Percentiles rank a stretch among this genome's conserved stretches.
phyloP scores from a whole-genome alignment of 352 stramenopile species.

The Globisporangium viniferum region DNA sequence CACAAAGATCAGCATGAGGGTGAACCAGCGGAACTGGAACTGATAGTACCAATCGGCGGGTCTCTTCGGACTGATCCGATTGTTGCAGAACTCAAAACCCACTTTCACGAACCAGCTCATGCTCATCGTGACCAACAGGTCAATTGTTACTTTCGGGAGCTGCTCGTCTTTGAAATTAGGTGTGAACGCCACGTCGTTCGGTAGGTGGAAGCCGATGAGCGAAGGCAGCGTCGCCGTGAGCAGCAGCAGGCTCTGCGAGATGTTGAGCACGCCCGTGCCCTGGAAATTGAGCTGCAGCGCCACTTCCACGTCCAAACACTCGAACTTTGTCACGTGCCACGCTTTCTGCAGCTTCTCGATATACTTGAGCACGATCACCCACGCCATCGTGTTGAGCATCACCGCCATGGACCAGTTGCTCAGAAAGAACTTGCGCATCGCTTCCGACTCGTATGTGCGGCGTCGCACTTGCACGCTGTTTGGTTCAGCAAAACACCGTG shows the following conservation, averaged over 20 bases:
- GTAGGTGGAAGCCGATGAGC: slow-evolving; percentile 34
- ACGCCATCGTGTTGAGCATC: slow-evolving; percentile 49
- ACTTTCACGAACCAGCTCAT: slow-evolving; percentile 56
- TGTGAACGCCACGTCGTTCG: slow-evolving; percentile 26
- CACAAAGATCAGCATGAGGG: slow-evolving; percentile 31
- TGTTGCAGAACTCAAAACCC: slow-evolving; percentile 42
- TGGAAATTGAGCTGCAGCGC: slow-evolving; percentile 44
- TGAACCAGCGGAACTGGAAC: slow-evolving; percentile 31
- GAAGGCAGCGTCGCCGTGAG: slow-evolving; percentile 29
- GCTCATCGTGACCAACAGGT: slow-evolving; percentile 40
- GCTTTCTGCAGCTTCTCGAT: slow-evolving; percentile 34
- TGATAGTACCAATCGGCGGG: slow-evolving; percentile 31
- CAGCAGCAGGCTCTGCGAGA: slow-evolving; percentile 36
- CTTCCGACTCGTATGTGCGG: slow-evolving; percentile 18
- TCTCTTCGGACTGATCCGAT: slow-evolving; percentile 24
- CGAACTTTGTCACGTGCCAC: slow-evolving; percentile 30
- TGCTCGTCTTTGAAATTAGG: slow-evolving; percentile 18
- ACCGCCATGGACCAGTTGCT: slow-evolving; percentile 35
- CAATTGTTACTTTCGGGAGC: slow-evolving; percentile 16
- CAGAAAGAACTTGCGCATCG: slow-evolving; percentile 42
- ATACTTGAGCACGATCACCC: slow-evolving; percentile 43
- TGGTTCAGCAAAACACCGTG: slow-evolving; percentile 35
- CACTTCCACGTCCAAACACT: slow-evolving; percentile 32
- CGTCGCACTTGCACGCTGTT: slow-evolving; percentile 15
- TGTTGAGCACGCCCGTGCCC: slow-evolving; percentile 39